Percentiles rank a stretch among this genome's conserved stretches.
These are phyloP conservation scores for Brassica rapa DNA, from an alignment of 345 rosid genomes.

Conservation along the genomic window DNA sequence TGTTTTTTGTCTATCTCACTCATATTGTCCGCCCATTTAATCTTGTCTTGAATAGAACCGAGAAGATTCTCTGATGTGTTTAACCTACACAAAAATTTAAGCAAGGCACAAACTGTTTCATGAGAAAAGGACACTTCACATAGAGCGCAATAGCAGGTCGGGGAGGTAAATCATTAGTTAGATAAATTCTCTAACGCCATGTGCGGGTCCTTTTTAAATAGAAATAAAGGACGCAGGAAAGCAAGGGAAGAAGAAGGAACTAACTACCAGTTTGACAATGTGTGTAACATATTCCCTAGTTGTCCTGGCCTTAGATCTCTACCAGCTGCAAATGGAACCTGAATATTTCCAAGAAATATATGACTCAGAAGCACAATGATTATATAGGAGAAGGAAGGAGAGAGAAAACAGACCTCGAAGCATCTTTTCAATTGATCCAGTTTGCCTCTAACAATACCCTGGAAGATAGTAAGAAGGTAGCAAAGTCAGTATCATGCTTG, in stretches of 20 bases:
- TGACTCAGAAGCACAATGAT: neutral
- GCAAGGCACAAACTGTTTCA: neutral
- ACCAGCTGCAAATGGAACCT: constrained; percentile 96
- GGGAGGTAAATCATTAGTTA: neutral
- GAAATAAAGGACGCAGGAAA: neutral
- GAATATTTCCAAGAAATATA: constrained; percentile 14
- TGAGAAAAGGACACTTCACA: constrained; percentile 2
- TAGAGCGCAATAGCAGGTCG: neutral
- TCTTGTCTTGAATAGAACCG: constrained; percentile 82
- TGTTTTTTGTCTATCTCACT: constrained; percentile 76
- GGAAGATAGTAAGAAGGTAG: neutral
- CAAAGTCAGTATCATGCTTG: constrained; percentile 6
- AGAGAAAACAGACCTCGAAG: constrained; percentile 64
- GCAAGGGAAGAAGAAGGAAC: constrained; percentile 4
- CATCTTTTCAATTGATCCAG: constrained; percentile 89
- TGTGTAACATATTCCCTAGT: constrained; percentile 80
- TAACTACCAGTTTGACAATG: constrained; percentile 72
- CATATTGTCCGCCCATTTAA: constrained; percentile 93
- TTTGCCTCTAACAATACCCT: constrained; percentile 98
- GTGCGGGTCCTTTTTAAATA: neutral
- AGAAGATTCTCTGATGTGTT: constrained; percentile 74
- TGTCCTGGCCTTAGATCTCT: constrained; percentile 93
- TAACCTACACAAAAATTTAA: constrained; percentile 52
- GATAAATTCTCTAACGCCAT: neutral
- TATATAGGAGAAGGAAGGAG: neutral